These are phyloP conservation scores for Colletotrichum musae DNA, from an alignment of 2,329 filamentous ascomycete species.

Conservation along the genomic window DNA sequence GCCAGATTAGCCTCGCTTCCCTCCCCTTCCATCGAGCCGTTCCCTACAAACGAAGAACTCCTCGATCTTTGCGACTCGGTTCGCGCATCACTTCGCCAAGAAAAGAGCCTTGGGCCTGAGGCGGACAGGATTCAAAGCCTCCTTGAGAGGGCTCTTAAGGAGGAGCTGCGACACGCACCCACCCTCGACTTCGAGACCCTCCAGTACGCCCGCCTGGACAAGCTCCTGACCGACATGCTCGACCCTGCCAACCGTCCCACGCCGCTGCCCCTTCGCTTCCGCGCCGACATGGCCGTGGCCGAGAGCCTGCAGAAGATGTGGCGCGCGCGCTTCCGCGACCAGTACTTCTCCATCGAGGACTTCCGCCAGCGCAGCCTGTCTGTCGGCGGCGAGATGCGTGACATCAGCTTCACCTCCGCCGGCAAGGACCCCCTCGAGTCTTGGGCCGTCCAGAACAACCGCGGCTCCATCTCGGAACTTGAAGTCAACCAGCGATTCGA, in stretches of 20 bases:
- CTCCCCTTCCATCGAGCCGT: conserved; percentile 20
- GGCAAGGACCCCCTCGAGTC: conserved; percentile 49
- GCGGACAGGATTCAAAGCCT: conserved; percentile 56
- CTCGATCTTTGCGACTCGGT: conserved; percentile 60
- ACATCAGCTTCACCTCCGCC: conserved; percentile 56
- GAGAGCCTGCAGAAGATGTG: conserved; percentile 59
- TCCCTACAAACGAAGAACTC: conserved; percentile 42
- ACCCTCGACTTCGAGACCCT: conserved; percentile 58
- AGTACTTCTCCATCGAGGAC: conserved; percentile 62
- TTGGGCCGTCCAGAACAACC: conserved; percentile 53
- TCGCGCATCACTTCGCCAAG: conserved; percentile 52
- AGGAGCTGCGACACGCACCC: conserved; percentile 53
- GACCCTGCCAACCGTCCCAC: conserved; percentile 48
- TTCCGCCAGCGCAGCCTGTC: conserved; percentile 55
- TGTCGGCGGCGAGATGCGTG: conserved; percentile 55
- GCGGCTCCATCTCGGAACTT: conserved; percentile 54
- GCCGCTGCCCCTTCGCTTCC: conserved; percentile 49
- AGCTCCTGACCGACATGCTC: conserved; percentile 58
- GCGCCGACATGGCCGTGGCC: conserved; percentile 53
- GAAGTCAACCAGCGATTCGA: conserved; percentile 60
- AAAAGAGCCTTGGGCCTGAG: conserved; percentile 50
- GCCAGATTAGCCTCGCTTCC: conserved; percentile 11
- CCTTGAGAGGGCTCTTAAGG: conserved; percentile 54
- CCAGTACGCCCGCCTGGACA: conserved; percentile 57
- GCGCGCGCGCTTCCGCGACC: conserved; percentile 60